These are phyloP conservation scores for Pyricularia grisea DNA, from an alignment of 2,329 filamentous ascomycete species.

Conservation along the genomic window DNA sequence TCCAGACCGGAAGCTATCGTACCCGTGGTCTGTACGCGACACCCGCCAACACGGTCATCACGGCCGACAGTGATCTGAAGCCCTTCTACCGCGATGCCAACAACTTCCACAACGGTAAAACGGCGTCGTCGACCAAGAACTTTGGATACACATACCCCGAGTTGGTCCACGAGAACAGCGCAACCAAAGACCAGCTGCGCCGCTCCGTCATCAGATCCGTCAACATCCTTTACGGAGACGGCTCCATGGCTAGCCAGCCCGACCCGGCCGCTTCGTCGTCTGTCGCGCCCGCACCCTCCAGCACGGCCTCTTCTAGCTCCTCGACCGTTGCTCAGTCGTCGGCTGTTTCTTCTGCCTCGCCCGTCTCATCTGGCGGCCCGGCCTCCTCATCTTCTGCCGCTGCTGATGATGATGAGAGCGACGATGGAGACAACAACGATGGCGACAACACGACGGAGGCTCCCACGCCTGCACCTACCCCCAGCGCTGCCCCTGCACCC, in stretches of 20 bases:
- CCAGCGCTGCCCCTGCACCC: background rate
- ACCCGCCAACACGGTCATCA: constrained; percentile 26
- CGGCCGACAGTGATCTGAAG: constrained; percentile 29
- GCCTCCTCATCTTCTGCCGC: background rate
- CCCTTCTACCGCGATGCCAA: constrained; percentile 32
- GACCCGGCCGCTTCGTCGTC: background rate
- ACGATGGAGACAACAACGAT: background rate
- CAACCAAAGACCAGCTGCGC: background rate
- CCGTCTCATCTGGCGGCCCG: background rate
- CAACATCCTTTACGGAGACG: constrained; percentile 5
- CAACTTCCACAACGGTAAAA: constrained; percentile 30
- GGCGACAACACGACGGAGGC: background rate
- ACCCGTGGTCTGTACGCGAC: constrained; percentile 25
- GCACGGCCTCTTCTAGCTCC: background rate
- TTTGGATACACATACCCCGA: constrained; percentile 29
- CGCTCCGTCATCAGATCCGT: constrained; percentile 2
- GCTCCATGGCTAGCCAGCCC: background rate
- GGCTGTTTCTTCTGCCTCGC: background rate
- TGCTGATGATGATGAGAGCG: background rate
- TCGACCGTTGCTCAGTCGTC: background rate
- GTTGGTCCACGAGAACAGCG: constrained; percentile 11
- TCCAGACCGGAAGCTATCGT: constrained; percentile 6
- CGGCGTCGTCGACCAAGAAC: constrained; percentile 14
- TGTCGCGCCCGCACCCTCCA: background rate
- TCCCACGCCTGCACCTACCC: background rate